Base-by-base conservation (phyloP, 2,329 filamentous ascomycete genomes). In the Colletotrichum navitas region DNA sequence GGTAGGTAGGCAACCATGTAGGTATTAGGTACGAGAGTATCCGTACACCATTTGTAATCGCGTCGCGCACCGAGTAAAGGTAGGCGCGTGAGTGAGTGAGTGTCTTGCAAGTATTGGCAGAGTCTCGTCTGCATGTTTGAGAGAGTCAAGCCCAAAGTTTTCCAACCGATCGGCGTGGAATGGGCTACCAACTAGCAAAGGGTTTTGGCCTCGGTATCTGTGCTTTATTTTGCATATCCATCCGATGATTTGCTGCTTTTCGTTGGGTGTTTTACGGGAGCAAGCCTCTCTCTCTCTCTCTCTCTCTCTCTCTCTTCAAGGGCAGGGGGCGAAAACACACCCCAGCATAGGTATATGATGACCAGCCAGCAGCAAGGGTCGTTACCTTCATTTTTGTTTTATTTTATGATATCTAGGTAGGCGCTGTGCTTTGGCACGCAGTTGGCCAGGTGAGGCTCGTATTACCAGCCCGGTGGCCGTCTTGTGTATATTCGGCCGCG, bases 181-280 rank as follows among this genome's bases (percentile, higher is more conserved):
- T 59, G 64, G 58, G 58, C 43, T 71, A 58, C 58, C 49, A 51
- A 51, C 51, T 71, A 58, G 51, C 45, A 36, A 58, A 58, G 56
- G n/a, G 10, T 47, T 49, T 47, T n/a, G 34, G 45, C 58, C 29
- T 36, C 54, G 45, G 45, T 52, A 71, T 68, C 68, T 63, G 68
- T 71, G 68, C 68, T 59, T 47, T 12, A 36, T 62, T 52, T 43
- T n/a, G 66, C 66, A 63, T 68, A 64, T 68, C 47, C 65, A 24
- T 71, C 69, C 29, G 65, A 71, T 71, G 41, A 43, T n/a, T 58
- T 58, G 32, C n/a, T 29, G 49, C 59, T 41, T 51, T 58, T 51
- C 45, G 65, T 45, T 41, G 26, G 59, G 16, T 68, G 55, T 63
- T 68, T 59, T 68, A 59, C 65, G 32, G 39, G 69, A 61, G 62